Evolutionary conservation across 169 alveolate genomes (phyloP), one percentile per base, ranked within the genome.

Genomic region (Cryptosporidium ubiquitum): DNA sequence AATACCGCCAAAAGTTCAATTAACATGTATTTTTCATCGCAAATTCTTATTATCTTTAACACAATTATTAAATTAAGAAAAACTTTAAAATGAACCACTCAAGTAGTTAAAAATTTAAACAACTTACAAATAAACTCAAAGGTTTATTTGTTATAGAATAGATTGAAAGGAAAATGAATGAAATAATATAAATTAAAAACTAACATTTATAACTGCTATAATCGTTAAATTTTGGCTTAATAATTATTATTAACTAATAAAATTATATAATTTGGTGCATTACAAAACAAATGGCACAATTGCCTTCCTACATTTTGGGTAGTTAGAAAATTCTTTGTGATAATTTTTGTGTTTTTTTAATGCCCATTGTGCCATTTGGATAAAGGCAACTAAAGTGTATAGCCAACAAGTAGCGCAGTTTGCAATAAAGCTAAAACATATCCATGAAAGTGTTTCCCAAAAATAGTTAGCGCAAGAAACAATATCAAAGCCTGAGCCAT

Each of bases 401-500:
- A 93, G 84, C 93, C 71, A 91, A 60, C 96, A 93, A 60, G 97
- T 94, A 61, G 92, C 93, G 35, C 95, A 93, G 70, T 95, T 91
- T 29, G 95, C 94, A 71, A 94, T 93, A 5, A 95, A 92, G 1
- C 98, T 94, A 91, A 97, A 96, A 61, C 89, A 91, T 26, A 97
- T 71, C 99, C 99, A 98, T 61, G 98, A 93, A 58, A 96, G 68
- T 37, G 97, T 93, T 93, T 98, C 99, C 99, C 99, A 98, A 91
- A 96, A 96, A 91, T 98, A 98, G 92, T 98, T 98, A 55, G 99
- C 99, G 85, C 99, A 97, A 44, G 99, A 95, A 58, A 96, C 98
- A 51, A 93, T 86, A 71, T 96, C 97, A 91, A 98, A 98, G 42
- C 99, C 99, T 91, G 96, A 98, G 40, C 98, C 98, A 70, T 91